Percentiles rank a stretch among this genome's conserved stretches.
Evolutionary conservation across 352 stramenopile species (phyloP).

Genomic region (Pythium graminicola): DNA sequence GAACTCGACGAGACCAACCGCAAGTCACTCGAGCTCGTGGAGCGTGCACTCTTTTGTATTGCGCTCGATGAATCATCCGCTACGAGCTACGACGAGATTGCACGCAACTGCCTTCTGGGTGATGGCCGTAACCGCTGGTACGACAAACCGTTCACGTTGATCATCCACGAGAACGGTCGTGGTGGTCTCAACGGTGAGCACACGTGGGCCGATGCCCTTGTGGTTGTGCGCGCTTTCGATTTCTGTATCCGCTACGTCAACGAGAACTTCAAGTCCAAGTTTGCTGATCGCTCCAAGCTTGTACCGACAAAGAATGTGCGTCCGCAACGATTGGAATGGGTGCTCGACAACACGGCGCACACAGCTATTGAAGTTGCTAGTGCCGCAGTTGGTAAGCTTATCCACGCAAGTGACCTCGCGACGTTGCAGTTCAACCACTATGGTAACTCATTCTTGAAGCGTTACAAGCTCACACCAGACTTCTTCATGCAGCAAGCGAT

Average conservation of each 20-base stretch:
- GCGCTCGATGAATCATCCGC: constrained; percentile 60
- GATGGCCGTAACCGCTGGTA: constrained; percentile 94
- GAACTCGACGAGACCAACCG: constrained; percentile 83
- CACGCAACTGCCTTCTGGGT: constrained; percentile 76
- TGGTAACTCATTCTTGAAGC: constrained; percentile 87
- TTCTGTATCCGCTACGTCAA: constrained; percentile 35
- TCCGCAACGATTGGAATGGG: constrained; percentile 63
- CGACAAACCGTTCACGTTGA: constrained; percentile 96
- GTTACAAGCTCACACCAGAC: constrained; percentile 91
- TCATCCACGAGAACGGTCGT: constrained; percentile 94
- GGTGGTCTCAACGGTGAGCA: constrained; percentile 93
- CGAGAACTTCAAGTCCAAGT: constrained; percentile 40
- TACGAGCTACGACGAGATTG: constrained; percentile 57
- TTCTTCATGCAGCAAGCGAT: constrained; percentile 96
- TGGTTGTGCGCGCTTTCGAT: constrained; percentile 80
- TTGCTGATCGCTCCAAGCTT: constrained; percentile 42
- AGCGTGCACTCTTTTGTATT: constrained; percentile 76
- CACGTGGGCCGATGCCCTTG: constrained; percentile 86
- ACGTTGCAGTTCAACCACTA: constrained; percentile 87
- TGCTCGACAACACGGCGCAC: constrained; percentile 50
- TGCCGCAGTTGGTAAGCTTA: constrained; percentile 46
- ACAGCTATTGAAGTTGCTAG: constrained; percentile 49
- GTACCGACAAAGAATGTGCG: too few species aligned
- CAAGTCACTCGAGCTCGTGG: constrained; percentile 79
- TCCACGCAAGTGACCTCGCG: constrained; percentile 86